Base-by-base conservation (phyloP, 176 grass and related monocot species). In the Saccharum spontaneum region DNA sequence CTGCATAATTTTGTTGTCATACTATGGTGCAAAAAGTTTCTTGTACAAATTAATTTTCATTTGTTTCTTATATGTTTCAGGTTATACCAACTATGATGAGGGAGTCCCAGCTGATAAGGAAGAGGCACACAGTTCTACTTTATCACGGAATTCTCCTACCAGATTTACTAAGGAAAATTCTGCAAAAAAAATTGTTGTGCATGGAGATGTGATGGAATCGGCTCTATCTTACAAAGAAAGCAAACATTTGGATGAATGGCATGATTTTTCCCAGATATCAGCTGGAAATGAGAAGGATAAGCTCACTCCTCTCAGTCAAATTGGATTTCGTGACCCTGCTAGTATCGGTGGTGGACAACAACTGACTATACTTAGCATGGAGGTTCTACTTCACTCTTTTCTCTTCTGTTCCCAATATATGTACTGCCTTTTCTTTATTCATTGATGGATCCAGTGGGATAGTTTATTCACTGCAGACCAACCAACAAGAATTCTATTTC, bases 181-280 rank as follows among this genome's bases (percentile, higher is more conserved):
- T 7, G 8, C 48, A 77, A 54, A 55, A 15, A 68, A 54, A 22
- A 57, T 52, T 81, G 5, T 28, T 83, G 77, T 71, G 30, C 62
- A 80, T 40, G 75, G 79, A 68, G 70, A 75, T 90, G 22, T 43
- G 11, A 59, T n/a, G 48, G 64, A 88, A 83, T 60, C 79, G 63
- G 68, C 64, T 62, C 36, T 79, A 76, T 15, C 41, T 76, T 71
- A 80, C 46, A 89, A 83, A 52, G 73, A 88, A 79, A 82, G 24
- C 66, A 67, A 82, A 78, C 70, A 41, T 81, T 41, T 60, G 38
- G 67, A 73, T 16, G 79, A 63, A 72, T 85, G 80, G 52, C 82
- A 89, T 93, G 93, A 94, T 30, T 77, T 90, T 78, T 98, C 96
- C 70, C 96, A 98, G 84, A 95, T 98, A 70, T 98, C 96, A 63